Conservation (phyloP, 2,329 filamentous ascomycete genomes). For the Fusarium longipes region DNA sequence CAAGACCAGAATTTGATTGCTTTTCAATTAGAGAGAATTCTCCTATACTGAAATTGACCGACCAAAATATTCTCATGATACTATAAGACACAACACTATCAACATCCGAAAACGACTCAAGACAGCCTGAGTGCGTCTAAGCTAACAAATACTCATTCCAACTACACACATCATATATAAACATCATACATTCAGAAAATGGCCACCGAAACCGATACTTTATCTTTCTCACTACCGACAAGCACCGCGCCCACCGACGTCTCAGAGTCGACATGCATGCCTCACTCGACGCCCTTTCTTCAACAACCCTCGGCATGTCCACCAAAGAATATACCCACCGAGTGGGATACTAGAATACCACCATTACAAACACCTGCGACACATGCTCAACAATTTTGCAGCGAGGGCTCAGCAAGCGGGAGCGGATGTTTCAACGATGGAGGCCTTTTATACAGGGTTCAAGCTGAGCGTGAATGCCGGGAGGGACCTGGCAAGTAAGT, state of each 20-base stretch:
- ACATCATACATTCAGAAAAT: slow-evolving; percentile 32
- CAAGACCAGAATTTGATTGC: not conserved
- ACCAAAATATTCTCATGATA: slow-evolving; percentile 27
- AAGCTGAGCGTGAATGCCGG: slow-evolving; percentile 44
- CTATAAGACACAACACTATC: slow-evolving; percentile 12
- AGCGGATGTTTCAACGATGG: slow-evolving; percentile 44
- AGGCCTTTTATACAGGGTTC: slow-evolving; percentile 44
- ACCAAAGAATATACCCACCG: slow-evolving; percentile 30
- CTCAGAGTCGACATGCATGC: slow-evolving; percentile 46
- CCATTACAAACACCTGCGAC: slow-evolving; percentile 20
- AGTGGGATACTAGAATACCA: slow-evolving; percentile 49
- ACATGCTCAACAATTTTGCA: slow-evolving; percentile 26
- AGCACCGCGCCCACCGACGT: slow-evolving; percentile 50
- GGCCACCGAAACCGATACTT: slow-evolving; percentile 50
- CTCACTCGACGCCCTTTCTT: slow-evolving; percentile 27
- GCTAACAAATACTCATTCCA: not conserved
- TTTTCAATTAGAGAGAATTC: not conserved
- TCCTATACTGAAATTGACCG: not conserved
- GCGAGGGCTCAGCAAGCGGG: slow-evolving; percentile 6
- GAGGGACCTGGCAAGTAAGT: slow-evolving; percentile 47
- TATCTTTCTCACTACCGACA: slow-evolving; percentile 49
- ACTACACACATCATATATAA: slow-evolving; percentile 4
- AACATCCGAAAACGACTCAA: slow-evolving; percentile 1
- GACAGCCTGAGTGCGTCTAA: slow-evolving; percentile 24
- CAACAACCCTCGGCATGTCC: slow-evolving; percentile 31